Conservation (phyloP, 495 filamentous ascomycete species). For the Trypethelium eluteriae region DNA sequence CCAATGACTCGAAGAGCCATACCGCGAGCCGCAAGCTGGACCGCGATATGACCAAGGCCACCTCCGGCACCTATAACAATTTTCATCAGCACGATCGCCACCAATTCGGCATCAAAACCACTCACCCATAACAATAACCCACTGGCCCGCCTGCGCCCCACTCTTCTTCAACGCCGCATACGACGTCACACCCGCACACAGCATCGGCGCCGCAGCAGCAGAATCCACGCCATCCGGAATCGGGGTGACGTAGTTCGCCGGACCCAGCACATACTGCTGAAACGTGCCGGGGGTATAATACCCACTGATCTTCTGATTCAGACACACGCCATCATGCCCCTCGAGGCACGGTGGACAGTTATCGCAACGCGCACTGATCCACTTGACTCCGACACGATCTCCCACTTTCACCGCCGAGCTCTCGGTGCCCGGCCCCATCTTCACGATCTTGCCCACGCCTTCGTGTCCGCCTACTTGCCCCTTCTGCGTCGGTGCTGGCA, state of each 20-base stretch:
- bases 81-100: constrained; percentile 2
- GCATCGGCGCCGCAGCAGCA: constrained; percentile 53
- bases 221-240: constrained; percentile 55
- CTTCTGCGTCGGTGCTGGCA: constrained; percentile 55
- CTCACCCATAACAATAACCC: constrained; percentile 53
- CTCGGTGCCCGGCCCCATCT: constrained; percentile 48
- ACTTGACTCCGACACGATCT: constrained; percentile 44
- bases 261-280: constrained; percentile 60
- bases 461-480: constrained; percentile 58
- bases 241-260: constrained; percentile 58
- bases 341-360: constrained; percentile 50
- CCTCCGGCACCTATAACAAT: constrained; percentile 47
- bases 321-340: constrained; percentile 53
- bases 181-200: constrained; percentile 38
- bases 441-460: constrained; percentile 43
- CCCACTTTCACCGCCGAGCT: constrained; percentile 52
- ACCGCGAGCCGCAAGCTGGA: constrained; percentile 53
- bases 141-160: constrained; percentile 52
- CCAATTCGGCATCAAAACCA: background rate
- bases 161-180: constrained; percentile 45
- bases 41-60: constrained; percentile 58
- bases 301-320: constrained; percentile 48
- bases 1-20: constrained; percentile 64
- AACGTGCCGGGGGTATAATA: constrained; percentile 61
- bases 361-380: constrained; percentile 42